Evolutionary conservation across 2,329 filamentous ascomycete genomes (phyloP), one percentile per base, ranked within the genome.

Genomic region (Periconia sp.): DNA sequence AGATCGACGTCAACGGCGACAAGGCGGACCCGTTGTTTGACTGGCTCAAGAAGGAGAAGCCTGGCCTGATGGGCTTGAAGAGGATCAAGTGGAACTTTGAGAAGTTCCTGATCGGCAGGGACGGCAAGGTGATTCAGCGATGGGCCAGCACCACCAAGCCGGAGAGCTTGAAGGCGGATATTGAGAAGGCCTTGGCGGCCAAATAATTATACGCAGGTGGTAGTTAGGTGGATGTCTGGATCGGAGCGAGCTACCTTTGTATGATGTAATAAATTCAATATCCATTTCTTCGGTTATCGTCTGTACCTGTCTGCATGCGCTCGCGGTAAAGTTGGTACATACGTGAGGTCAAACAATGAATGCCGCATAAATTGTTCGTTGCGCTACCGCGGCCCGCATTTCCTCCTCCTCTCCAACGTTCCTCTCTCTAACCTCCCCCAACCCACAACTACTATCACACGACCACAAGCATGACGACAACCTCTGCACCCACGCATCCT

Each of bases 81-180:
- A 78, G 87, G 58, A 82, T 99, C 68, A 97, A 97, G 88, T 99
- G 94, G 94, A 99, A 99, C 79, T 99, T 97, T 80, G 94, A 99
- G 77, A 99, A 99, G 85, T 99, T 97, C 78, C 79, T 99, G 59
- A 81, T 99, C 61, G 89, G 88, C 56, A 84, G 85, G 57, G 91
- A 97, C 75, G 94, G 94, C 23, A 83, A 88, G 77, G 91, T 97
- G 64, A 89, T 90, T 77, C 83, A 83, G 27, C 81, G 94, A 61
- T 99, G 92, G 91, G 90, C 91, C 33, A 93, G 90, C 75, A 89
- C 86, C 17, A 91, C 89, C 55, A 94, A 92, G 82, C 94, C 94
- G 1, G 91, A 93, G 79, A 76, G 77, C 40, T 77, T 99, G 64
- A 89, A 93, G 84, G 81, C 82, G 58, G 77, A 82, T 3, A 92